Percentiles rank a stretch among this genome's conserved stretches.
Evolutionary conservation across 306 rosid genomes (phyloP).

Genomic region (Macrotyloma uniflorum): DNA sequence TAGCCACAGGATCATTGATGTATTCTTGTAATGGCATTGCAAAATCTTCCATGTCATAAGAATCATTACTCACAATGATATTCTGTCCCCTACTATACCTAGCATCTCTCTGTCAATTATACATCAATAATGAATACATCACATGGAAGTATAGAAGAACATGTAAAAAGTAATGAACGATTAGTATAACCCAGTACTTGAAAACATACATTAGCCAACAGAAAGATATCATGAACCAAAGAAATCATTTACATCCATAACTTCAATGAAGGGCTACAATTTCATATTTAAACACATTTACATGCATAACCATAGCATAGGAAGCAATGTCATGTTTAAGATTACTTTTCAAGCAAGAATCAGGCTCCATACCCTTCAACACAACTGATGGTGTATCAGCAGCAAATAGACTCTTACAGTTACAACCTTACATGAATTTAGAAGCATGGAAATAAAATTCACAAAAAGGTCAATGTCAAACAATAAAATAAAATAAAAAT

Average conservation of each 20-base stretch:
- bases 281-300: constrained; percentile 24
- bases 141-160: constrained; percentile 33
- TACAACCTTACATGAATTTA: constrained; percentile 2
- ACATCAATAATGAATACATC: constrained; percentile 34
- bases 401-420: constrained; percentile 12
- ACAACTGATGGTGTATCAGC: neutral
- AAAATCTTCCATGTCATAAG: constrained; percentile 72
- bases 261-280: constrained; percentile 6
- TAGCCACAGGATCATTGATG: constrained; percentile 70
- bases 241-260: constrained; percentile 11
- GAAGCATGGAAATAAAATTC: constrained; percentile 11
- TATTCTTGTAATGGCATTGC: constrained; percentile 87
- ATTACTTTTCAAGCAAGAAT: constrained; percentile 25
- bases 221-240: constrained; percentile 27
- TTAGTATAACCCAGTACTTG: constrained; percentile 3
- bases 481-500: constrained; percentile 26
- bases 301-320: constrained; percentile 12
- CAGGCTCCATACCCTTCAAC: constrained; percentile 18
- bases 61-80: constrained; percentile 44
- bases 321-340: constrained; percentile 25
- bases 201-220: constrained; percentile 29
- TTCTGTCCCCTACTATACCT: constrained; percentile 49
- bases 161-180: constrained; percentile 16
- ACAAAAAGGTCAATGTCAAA: neutral
- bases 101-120: constrained; percentile 66